A percentile compares a stretch with the other conserved stretches of the same genome.
These are phyloP conservation scores for Gardenia jasminoides DNA, from an alignment of 257 asterid genomes.

Conservation along the genomic window DNA sequence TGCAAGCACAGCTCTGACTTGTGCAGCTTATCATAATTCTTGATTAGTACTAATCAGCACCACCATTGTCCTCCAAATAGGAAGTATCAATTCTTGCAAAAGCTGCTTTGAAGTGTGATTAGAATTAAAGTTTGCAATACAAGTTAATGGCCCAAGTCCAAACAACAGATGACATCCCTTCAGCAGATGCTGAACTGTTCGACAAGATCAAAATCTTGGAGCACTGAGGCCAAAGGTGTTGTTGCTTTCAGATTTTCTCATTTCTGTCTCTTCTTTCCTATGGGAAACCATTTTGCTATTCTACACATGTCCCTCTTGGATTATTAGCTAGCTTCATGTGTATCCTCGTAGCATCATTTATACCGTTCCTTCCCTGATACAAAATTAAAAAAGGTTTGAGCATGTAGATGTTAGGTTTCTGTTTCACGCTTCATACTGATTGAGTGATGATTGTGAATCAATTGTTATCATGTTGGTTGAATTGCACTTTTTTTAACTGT, in stretches of 20 bases:
- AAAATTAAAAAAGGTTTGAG: background rate
- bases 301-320: background rate
- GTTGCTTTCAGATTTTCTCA: background rate
- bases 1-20: background rate
- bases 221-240: conserved; percentile 34
- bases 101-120: conserved; percentile 81
- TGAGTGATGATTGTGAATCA: background rate
- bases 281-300: background rate
- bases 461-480: background rate
- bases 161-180: conserved; percentile 35
- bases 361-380: background rate
- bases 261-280: background rate
- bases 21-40: background rate
- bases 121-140: conserved; percentile 69
- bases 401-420: background rate
- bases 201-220: conserved; percentile 77
- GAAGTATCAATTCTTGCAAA: conserved; percentile 79
- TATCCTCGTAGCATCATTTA: background rate
- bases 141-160: conserved; percentile 52
- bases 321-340: background rate
- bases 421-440: background rate
- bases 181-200: conserved; percentile 68
- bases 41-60: background rate
- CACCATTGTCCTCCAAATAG: conserved; percentile 27
- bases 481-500: background rate